phyloP scores from a whole-genome alignment of 495 filamentous ascomycete species.

The Hapsidospora chrysogenum region DNA sequence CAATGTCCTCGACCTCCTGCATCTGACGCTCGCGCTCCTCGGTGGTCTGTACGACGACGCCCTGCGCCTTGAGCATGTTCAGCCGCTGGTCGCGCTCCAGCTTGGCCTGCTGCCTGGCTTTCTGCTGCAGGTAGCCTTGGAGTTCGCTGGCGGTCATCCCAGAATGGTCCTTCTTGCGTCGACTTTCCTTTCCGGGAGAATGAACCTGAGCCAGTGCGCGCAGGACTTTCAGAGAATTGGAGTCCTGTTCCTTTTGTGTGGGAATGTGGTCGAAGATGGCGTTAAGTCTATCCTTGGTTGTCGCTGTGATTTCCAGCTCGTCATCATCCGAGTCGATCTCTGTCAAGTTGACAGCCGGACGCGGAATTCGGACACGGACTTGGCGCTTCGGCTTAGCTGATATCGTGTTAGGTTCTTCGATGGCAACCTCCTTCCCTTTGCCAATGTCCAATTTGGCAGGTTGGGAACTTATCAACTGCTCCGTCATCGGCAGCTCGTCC shows the following conservation, averaged over 20 bases:
- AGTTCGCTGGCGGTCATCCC: constrained; percentile 55
- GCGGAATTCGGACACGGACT: constrained; percentile 24
- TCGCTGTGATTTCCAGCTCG: constrained; percentile 17
- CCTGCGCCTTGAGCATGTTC: constrained; percentile 56
- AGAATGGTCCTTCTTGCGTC: constrained; percentile 12
- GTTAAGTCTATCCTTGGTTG: constrained; percentile 23
- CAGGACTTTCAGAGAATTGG: constrained; percentile 46
- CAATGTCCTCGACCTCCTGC: constrained; percentile 68
- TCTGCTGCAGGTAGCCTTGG: constrained; percentile 44
- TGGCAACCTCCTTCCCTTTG: constrained; percentile 22
- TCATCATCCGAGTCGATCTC: constrained; percentile 19
- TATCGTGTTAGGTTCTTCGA: constrained; percentile 1
- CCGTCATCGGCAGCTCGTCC: constrained; percentile 16
- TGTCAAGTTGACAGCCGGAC: constrained; percentile 10
- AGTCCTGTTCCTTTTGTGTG: constrained; percentile 36
- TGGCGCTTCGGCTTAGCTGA: constrained; percentile 14
- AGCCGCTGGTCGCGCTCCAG: constrained; percentile 64
- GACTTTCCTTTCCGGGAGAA: constrained; percentile 33
- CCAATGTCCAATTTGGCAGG: constrained; percentile 29
- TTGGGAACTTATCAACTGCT: constrained; percentile 9
- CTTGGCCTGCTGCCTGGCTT: constrained; percentile 65
- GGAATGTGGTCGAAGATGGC: constrained; percentile 57
- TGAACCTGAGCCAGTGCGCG: constrained; percentile 60
- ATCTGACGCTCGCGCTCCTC: constrained; percentile 69
- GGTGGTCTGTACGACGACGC: constrained; percentile 65